Evolutionary conservation across 2,329 filamentous ascomycete genomes (phyloP).

Genomic region (Aspergillus sp.): DNA sequence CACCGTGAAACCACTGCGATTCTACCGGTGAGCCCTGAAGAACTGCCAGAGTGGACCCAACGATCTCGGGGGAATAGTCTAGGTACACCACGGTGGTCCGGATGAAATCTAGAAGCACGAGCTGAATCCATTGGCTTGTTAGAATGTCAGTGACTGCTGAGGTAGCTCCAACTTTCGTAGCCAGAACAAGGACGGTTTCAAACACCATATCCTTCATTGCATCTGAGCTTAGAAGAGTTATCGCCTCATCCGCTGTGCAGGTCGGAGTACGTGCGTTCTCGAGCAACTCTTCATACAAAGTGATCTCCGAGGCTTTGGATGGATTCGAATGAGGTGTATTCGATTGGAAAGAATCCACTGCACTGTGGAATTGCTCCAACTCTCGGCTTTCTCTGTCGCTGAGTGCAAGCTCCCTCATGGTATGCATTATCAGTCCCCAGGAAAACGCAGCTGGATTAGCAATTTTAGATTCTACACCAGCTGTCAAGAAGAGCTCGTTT

Average conservation of each 20-base stretch:
- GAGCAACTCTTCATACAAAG: constrained; percentile 51
- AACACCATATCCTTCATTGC: constrained; percentile 52
- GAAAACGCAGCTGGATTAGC: constrained; percentile 75
- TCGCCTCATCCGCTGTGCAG: constrained; percentile 48
- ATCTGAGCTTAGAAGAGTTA: constrained; percentile 49
- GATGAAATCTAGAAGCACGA: constrained; percentile 69
- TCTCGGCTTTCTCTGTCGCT: constrained; percentile 59
- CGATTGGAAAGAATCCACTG: constrained; percentile 43
- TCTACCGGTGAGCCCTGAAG: constrained; percentile 50
- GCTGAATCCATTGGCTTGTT: constrained; percentile 64
- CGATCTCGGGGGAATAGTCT: constrained; percentile 71
- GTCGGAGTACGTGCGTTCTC: constrained; percentile 45
- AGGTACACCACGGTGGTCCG: constrained; percentile 67
- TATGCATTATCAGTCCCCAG: constrained; percentile 76
- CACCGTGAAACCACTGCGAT: constrained; percentile 20
- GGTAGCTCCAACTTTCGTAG: constrained; percentile 46
- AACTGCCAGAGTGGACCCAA: constrained; percentile 66
- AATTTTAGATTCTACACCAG: constrained; percentile 58
- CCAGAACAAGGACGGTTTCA: constrained; percentile 49
- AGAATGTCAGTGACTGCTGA: constrained; percentile 55
- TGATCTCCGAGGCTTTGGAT: constrained; percentile 37
- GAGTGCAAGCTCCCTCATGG: constrained; percentile 65
- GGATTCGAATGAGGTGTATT: constrained; percentile 36
- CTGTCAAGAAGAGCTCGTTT: constrained; percentile 68
- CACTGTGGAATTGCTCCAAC: constrained; percentile 44